These are phyloP conservation scores for Quercus variabilis DNA, from an alignment of 306 rosid species.

Conservation along the genomic window DNA sequence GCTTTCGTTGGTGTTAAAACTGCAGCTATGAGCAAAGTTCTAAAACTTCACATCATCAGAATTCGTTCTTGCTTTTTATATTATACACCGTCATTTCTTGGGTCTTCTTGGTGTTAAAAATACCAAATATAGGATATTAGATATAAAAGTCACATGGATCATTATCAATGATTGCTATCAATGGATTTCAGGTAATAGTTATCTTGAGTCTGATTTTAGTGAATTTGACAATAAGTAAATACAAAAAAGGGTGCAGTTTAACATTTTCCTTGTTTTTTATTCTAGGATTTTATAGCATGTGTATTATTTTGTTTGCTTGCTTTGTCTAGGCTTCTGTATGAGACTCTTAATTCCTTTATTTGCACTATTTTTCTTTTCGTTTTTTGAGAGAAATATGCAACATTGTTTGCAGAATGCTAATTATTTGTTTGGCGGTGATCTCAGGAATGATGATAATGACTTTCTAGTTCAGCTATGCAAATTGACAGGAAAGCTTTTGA, in stretches of 20 bases:
- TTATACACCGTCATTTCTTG: neutral
- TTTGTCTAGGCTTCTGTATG: neutral
- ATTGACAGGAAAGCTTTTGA: constrained; percentile 70
- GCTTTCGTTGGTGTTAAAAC: neutral
- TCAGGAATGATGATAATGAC: constrained; percentile 82
- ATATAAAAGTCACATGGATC: neutral
- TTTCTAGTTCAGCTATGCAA: constrained; percentile 83
- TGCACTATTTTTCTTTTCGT: too few species aligned
- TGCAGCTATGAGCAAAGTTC: neutral
- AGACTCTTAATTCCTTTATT: neutral
- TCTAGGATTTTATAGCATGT: neutral
- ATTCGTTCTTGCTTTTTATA: neutral
- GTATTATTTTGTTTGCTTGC: neutral
- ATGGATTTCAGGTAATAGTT: neutral
- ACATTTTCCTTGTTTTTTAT: neutral
- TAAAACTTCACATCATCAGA: neutral
- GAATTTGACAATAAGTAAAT: neutral
- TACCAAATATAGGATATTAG: neutral
- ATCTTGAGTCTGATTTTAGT: neutral
- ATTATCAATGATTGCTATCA: neutral
- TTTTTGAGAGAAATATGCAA: neutral
- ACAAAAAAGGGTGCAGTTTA: neutral
- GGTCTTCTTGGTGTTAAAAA: neutral
- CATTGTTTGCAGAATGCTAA: neutral
- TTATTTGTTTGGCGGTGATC: constrained; percentile 10